Evolutionary conservation across 2,329 filamentous ascomycete species (phyloP), one percentile per base, ranked within the genome.

Genomic region (Aspergillus sp.): DNA sequence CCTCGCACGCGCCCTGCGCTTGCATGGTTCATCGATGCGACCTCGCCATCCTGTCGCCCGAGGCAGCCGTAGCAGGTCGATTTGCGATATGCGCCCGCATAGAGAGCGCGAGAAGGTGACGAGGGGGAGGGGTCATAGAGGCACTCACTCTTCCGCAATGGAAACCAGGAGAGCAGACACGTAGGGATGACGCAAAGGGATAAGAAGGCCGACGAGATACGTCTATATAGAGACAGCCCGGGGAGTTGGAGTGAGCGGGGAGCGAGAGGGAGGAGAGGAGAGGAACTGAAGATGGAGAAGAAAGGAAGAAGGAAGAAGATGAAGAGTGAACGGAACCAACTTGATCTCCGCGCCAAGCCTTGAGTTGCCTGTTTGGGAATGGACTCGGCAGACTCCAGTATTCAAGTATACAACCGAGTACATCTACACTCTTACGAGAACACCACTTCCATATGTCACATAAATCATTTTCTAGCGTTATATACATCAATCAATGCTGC

Each of bases 341-440:
- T 41, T 26, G 16, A 36, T 33, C 45, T 47, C 48, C 33, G 38
- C 49, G 60, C 60, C 60, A 63, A 63, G 60, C 56, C 59, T 48
- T 48, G 40, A 22, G 26, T 51, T 59, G 42, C 60, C 56, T 47
- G 16, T 58, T 60, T 52, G 24, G 59, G 59, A 55, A 54, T 55
- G 52, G 54, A 32, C 13, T 17, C 40, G 35, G 16, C 35, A 30
- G 26, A 30, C 26, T 22, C 24, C 3, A n/a, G 16, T 38, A 17
- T 42, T 11, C 16, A 42, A 42, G 40, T 42, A 42, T 19, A 42
- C 40, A 42, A 8, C 19, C 35, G 6, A n/a, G 35, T 38, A n/a
- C 11, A n/a, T 8, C 5, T 17, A n/a, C 16, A n/a, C 13, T 14
- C 13, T 3, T 10, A 38, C 14, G n/a, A 17, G 4, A 38, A 38